Conservation (phyloP, 306 rosid species). For the Oxytropis ochrocephala region DNA sequence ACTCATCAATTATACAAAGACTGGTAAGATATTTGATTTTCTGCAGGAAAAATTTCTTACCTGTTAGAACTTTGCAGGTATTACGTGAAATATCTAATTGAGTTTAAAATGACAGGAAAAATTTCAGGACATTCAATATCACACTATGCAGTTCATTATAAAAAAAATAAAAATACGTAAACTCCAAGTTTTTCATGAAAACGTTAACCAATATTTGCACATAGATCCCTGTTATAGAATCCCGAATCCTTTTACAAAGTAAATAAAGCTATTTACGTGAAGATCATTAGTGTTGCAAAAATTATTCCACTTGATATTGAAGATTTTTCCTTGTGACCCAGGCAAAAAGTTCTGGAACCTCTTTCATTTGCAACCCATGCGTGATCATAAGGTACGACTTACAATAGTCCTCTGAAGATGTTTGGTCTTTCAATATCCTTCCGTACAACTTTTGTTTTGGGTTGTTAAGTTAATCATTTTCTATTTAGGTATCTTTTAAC, state of each 20-base stretch:
- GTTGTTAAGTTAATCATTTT: not conserved
- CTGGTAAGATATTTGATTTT: slow-evolving; percentile 42
- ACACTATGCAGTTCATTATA: not conserved
- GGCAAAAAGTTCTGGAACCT: slow-evolving; percentile 97
- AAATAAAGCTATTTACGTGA: slow-evolving; percentile 1
- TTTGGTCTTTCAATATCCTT: not conserved
- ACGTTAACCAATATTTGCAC: not conserved
- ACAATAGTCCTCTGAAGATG: slow-evolving; percentile 7
- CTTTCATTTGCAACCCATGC: slow-evolving; percentile 98
- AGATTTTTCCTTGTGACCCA: slow-evolving; percentile 30
- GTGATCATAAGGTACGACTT: slow-evolving; percentile 81
- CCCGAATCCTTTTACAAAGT: not conserved
- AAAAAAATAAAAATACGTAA: not conserved
- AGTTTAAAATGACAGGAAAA: slow-evolving; percentile 1
- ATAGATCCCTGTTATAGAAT: not conserved
- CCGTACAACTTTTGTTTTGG: not conserved
- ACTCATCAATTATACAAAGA: slow-evolving; percentile 84
- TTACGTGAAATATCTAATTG: not conserved
- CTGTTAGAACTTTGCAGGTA: not conserved
- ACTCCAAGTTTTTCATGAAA: not conserved
- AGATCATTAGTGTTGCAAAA: not conserved
- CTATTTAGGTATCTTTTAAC: not conserved
- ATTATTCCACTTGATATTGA: slow-evolving; percentile 17
- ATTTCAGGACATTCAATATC: not conserved
- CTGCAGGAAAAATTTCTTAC: not conserved